phyloP scores from a whole-genome alignment of 129 eudicot species.

The Silybum marianum region DNA sequence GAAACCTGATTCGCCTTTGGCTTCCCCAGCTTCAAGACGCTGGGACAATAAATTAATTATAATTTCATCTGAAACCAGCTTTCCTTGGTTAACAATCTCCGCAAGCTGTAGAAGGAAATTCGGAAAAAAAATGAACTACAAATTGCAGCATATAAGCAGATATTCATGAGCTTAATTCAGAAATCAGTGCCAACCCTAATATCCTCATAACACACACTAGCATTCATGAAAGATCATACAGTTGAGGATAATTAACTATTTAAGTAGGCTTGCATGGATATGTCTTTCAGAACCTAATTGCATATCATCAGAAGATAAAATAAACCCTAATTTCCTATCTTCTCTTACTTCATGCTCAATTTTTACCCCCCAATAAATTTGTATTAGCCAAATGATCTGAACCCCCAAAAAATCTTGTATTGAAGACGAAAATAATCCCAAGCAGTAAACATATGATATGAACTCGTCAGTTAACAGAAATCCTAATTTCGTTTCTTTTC shows the following conservation, averaged over 20 bases:
- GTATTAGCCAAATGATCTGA: background rate
- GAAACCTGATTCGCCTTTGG: constrained; percentile 84
- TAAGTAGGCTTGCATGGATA: background rate
- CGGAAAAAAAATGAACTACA: background rate
- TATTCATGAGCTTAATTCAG: background rate
- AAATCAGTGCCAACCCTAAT: background rate
- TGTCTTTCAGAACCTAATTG: background rate
- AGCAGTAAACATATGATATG: background rate
- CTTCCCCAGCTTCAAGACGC: constrained; percentile 71
- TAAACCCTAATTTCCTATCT: background rate
- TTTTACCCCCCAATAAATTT: background rate
- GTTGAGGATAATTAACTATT: background rate
- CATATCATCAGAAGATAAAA: background rate
- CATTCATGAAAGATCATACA: background rate
- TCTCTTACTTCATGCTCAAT: background rate
- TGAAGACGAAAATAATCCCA: background rate
- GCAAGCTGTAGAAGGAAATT: constrained; percentile 57
- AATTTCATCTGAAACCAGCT: constrained; percentile 80
- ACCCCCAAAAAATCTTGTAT: background rate
- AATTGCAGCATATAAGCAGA: background rate
- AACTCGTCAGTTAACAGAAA: background rate
- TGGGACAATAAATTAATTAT: constrained; percentile 65
- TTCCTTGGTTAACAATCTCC: constrained; percentile 84
- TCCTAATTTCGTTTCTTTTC: background rate
- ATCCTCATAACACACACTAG: background rate